phyloP scores from a whole-genome alignment of 176 grass and related monocot species.

The Hordeum marinum region DNA sequence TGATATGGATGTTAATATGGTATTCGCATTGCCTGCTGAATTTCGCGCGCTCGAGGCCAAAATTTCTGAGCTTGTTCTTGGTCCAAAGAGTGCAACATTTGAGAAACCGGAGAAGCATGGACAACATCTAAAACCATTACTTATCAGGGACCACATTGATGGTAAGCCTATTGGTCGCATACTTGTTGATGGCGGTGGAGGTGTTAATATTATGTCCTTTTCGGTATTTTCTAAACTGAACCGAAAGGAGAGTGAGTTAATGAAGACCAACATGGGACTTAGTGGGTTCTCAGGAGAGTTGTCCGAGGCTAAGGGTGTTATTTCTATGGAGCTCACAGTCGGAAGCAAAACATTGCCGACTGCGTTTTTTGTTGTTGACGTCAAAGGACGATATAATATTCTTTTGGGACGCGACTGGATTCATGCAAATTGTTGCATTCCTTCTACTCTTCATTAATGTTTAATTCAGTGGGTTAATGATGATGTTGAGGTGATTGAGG shows the following conservation, averaged over 20 bases:
- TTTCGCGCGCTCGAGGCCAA: background rate
- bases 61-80: background rate
- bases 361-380: too few species aligned
- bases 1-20: background rate
- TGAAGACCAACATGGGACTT: background rate
- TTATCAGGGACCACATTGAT: background rate
- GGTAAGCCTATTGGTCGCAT: slow-evolving; percentile 1
- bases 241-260: background rate
- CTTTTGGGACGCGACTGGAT: too few species aligned
- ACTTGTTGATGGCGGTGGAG: background rate
- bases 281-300: background rate
- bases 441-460: too few species aligned
- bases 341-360: background rate
- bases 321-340: background rate
- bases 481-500: too few species aligned
- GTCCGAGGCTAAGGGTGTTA: background rate
- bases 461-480: too few species aligned
- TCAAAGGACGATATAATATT: too few species aligned
- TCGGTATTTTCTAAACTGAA: background rate
- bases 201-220: background rate
- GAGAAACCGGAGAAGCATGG: background rate
- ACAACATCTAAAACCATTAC: background rate
- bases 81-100: too few species aligned
- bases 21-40: background rate
- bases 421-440: too few species aligned